phyloP scores from a whole-genome alignment of 805 yeast species.

The Lipomyces sp. region DNA sequence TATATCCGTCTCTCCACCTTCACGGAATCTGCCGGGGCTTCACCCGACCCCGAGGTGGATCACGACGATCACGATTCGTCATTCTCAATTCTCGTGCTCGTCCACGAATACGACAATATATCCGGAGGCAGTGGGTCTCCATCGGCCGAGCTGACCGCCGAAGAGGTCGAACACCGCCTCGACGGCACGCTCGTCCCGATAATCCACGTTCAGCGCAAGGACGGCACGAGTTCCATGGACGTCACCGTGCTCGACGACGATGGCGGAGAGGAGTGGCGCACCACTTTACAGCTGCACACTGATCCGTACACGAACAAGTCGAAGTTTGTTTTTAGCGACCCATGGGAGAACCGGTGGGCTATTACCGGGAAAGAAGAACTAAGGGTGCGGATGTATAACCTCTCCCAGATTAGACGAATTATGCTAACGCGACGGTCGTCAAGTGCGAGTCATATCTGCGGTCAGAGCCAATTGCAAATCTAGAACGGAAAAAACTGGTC shows the following conservation, averaged over 20 bases:
- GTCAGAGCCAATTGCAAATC: slow-evolving; percentile 1
- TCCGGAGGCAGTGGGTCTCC: not conserved
- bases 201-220: slow-evolving; percentile 15
- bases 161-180: not conserved
- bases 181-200: slow-evolving; percentile 12
- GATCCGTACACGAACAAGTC: slow-evolving; percentile 15
- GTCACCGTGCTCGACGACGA: slow-evolving; percentile 13
- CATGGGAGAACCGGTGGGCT: slow-evolving; percentile 19
- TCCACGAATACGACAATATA: slow-evolving; percentile 18
- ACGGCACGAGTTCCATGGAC: slow-evolving; percentile 21
- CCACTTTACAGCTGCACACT: slow-evolving; percentile 6
- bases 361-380: slow-evolving; percentile 17
- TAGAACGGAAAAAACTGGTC: slow-evolving; percentile 8
- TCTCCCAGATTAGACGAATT: no score
- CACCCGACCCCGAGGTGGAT: not conserved
- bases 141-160: not conserved
- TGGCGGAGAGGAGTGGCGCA: slow-evolving; percentile 14
- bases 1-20: slow-evolving; percentile 43
- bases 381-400: slow-evolving; percentile 1
- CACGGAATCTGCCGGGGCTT: not conserved
- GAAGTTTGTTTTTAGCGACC: slow-evolving; percentile 19
- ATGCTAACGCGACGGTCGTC: not conserved
- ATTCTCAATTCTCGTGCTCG: slow-evolving; percentile 17
- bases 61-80: slow-evolving; percentile 6
- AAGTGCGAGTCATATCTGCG: slow-evolving; percentile 9